Evolutionary conservation across 495 filamentous ascomycete genomes (phyloP).

Genomic region (Penicillium pulvis): DNA sequence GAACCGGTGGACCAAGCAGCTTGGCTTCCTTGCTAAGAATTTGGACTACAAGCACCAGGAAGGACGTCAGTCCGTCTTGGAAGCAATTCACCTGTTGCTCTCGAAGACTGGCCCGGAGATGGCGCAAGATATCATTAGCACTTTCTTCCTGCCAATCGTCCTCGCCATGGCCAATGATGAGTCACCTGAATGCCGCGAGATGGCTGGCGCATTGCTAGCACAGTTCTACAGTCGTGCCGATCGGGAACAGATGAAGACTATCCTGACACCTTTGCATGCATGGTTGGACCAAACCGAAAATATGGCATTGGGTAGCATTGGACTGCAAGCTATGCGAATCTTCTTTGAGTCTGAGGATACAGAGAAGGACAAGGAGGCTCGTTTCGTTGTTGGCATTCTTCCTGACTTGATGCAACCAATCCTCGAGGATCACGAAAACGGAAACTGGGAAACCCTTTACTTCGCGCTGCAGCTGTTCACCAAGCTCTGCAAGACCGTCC

Average conservation of each 20-base stretch:
- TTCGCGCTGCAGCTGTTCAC: constrained; percentile 68
- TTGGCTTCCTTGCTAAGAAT: constrained; percentile 85
- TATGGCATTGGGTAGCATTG: constrained; percentile 65
- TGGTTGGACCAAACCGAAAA: constrained; percentile 79
- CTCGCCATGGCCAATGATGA: constrained; percentile 88
- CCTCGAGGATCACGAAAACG: constrained; percentile 46
- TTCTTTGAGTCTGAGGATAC: constrained; percentile 73
- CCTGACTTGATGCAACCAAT: constrained; percentile 52
- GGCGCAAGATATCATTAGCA: constrained; percentile 76
- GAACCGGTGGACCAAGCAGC: constrained; percentile 82
- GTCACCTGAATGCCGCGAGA: constrained; percentile 78
- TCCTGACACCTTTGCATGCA: constrained; percentile 66
- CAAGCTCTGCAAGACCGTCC: constrained; percentile 67
- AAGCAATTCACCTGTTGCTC: constrained; percentile 79
- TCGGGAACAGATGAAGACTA: constrained; percentile 65
- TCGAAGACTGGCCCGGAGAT: constrained; percentile 79
- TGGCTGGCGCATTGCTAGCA: constrained; percentile 77
- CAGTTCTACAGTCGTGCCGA: constrained; percentile 80
- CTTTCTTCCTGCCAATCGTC: constrained; percentile 83
- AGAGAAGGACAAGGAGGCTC: constrained; percentile 63
- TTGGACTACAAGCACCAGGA: constrained; percentile 86
- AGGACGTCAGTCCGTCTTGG: constrained; percentile 88
- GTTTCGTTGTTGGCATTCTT: constrained; percentile 46
- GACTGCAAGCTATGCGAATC: constrained; percentile 77
- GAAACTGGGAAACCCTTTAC: constrained; percentile 80